A percentile compares a stretch with the other conserved stretches of the same genome.
phyloP scores from a whole-genome alignment of 2,329 filamentous ascomycete genomes.

The Botrytis deweyae region DNA sequence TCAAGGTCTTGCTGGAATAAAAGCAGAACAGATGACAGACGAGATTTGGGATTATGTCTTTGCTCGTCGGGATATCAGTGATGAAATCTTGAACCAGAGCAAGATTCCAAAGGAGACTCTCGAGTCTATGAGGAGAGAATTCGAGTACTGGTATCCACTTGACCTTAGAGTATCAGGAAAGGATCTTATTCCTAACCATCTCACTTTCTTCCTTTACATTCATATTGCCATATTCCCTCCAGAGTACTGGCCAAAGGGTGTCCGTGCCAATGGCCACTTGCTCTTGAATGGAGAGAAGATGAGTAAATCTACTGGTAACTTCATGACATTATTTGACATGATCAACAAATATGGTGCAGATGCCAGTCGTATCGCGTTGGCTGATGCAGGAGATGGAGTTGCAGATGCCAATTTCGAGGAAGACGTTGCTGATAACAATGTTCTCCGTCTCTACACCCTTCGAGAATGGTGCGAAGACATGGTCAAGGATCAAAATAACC shows the following conservation, averaged over 20 bases:
- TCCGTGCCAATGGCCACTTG: conserved; percentile 90
- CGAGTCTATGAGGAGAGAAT: conserved; percentile 81
- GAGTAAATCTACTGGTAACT: conserved; percentile 97
- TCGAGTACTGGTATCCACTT: conserved; percentile 95
- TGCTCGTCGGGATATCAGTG: conserved; percentile 66
- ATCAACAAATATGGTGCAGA: conserved; percentile 94
- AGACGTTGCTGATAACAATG: conserved; percentile 86
- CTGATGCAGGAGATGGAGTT: conserved; percentile 91
- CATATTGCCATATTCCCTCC: conserved; percentile 85
- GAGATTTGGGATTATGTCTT: conserved; percentile 98
- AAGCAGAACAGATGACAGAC: conserved; percentile 84
- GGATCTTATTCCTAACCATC: conserved; percentile 88
- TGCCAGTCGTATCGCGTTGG: conserved; percentile 84
- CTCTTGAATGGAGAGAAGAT: conserved; percentile 98
- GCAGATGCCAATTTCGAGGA: conserved; percentile 98
- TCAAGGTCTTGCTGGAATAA: conserved; percentile 65
- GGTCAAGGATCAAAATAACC: conserved; percentile 64
- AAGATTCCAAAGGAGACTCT: conserved; percentile 74
- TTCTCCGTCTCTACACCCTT: conserved; percentile 77
- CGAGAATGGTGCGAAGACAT: conserved; percentile 93
- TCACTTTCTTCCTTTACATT: conserved; percentile 94
- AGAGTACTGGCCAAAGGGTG: conserved; percentile 82
- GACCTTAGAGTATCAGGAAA: conserved; percentile 88
- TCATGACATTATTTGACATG: conserved; percentile 84
- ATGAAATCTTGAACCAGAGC: conserved; percentile 62